Conservation (phyloP, 306 rosid genomes). For the Lathyrus tuberosus region DNA sequence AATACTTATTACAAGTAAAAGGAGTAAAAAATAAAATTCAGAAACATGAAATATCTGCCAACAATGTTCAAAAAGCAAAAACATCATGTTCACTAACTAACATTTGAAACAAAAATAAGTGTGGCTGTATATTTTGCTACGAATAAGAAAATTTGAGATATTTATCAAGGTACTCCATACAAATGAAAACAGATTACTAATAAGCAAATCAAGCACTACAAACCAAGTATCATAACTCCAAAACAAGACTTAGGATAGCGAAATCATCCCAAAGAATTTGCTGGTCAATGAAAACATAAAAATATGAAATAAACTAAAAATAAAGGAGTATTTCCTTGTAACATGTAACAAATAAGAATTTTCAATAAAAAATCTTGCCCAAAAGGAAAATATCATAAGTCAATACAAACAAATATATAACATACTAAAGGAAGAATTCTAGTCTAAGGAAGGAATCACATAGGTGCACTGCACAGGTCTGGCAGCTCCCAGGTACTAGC, state of each 20-base stretch:
- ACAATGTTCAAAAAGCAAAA: conserved; percentile 1
- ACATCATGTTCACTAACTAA: background rate
- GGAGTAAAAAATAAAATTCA: conserved; percentile 10
- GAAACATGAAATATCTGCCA: background rate
- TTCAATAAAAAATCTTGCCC: background rate
- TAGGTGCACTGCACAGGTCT: background rate
- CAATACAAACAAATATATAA: background rate
- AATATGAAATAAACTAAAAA: background rate
- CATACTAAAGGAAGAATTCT: background rate
- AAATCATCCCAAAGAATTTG: background rate
- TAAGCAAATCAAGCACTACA: conserved; percentile 12
- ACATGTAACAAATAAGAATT: background rate
- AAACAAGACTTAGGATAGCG: conserved; percentile 10
- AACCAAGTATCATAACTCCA: conserved; percentile 6
- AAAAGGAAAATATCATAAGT: background rate
- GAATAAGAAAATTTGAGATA: background rate
- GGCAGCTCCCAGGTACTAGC: background rate
- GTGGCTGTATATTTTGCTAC: background rate
- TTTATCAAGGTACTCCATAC: background rate
- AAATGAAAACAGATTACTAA: background rate
- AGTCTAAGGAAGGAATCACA: background rate
- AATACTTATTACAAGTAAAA: background rate
- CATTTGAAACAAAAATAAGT: background rate
- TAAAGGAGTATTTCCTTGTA: background rate
- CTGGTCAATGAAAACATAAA: background rate